phyloP scores from a whole-genome alignment of 768 basidiomycete species.

The Phylloporus rhodoxanthus region DNA sequence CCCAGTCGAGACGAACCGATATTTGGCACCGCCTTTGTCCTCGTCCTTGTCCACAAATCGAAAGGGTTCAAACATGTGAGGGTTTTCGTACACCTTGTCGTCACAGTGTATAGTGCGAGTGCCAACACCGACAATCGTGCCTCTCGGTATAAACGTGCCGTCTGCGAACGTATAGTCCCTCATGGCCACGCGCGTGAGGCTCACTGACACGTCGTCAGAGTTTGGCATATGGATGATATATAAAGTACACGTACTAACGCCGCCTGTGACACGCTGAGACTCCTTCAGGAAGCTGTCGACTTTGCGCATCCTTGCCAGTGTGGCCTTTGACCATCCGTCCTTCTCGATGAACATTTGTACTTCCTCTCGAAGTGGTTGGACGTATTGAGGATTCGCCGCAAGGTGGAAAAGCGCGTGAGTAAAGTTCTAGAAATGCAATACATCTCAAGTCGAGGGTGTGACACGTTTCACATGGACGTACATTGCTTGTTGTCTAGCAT shows the following conservation, averaged over 20 bases:
- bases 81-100: constrained; percentile 25
- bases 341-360: not conserved
- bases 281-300: not conserved
- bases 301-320: not conserved
- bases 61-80: constrained; percentile 17
- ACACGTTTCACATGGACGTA: not conserved
- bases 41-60: constrained; percentile 36
- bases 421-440: not conserved
- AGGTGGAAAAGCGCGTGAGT: not conserved
- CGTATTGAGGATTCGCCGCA: not conserved
- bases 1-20: not conserved
- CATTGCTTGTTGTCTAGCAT: not conserved
- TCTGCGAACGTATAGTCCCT: not conserved
- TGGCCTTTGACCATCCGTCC: not conserved
- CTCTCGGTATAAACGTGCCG: constrained; percentile 26
- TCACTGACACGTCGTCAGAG: not conserved
- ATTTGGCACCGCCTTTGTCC: not conserved
- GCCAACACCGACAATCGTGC: constrained; percentile 15
- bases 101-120: constrained; percentile 1
- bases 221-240: not conserved
- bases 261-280: not conserved
- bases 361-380: not conserved
- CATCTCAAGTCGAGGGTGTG: not conserved
- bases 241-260: not conserved
- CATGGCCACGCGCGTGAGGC: not conserved